Conservation (phyloP, 164 flowering plant genomes). For the Umbellularia californica region DNA sequence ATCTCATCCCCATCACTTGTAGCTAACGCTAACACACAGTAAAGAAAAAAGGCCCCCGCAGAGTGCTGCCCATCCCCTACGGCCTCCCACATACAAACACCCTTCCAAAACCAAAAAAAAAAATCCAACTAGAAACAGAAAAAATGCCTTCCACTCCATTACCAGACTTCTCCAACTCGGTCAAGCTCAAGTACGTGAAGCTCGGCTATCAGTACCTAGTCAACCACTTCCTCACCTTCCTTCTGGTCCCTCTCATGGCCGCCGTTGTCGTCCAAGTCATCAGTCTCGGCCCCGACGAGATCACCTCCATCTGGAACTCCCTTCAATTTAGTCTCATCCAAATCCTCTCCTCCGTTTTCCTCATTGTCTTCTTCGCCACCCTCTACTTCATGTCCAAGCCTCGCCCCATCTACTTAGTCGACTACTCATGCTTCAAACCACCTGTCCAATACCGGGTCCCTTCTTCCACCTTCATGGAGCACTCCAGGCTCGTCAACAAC, state of each 20-base stretch:
- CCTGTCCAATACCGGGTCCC: conserved; percentile 15
- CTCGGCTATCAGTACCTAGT: conserved; percentile 14
- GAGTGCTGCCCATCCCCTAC: no score
- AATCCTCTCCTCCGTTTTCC: conserved; percentile 3
- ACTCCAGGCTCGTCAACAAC: conserved; percentile 4
- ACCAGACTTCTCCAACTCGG: conserved; percentile 16
- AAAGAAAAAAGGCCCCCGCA: no score
- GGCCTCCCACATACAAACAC: neutral
- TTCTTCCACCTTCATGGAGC: conserved; percentile 14
- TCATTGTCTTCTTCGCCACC: conserved; percentile 8
- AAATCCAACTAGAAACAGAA: no score
- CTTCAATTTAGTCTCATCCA: conserved; percentile 12
- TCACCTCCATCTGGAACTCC: neutral
- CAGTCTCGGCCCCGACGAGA: conserved; percentile 9
- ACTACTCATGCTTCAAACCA: conserved; percentile 27
- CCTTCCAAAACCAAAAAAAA: neutral
- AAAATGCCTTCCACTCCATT: neutral
- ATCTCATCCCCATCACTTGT: no score
- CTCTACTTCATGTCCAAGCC: conserved; percentile 12
- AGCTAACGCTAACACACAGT: no score
- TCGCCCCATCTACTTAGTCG: conserved; percentile 9
- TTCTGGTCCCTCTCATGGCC: conserved; percentile 13
- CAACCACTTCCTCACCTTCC: conserved; percentile 12
- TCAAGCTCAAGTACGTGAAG: conserved; percentile 19
- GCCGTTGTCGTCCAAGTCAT: neutral